Base-by-base conservation (phyloP, 495 filamentous ascomycete genomes). In the Penicilliopsis zonata region DNA sequence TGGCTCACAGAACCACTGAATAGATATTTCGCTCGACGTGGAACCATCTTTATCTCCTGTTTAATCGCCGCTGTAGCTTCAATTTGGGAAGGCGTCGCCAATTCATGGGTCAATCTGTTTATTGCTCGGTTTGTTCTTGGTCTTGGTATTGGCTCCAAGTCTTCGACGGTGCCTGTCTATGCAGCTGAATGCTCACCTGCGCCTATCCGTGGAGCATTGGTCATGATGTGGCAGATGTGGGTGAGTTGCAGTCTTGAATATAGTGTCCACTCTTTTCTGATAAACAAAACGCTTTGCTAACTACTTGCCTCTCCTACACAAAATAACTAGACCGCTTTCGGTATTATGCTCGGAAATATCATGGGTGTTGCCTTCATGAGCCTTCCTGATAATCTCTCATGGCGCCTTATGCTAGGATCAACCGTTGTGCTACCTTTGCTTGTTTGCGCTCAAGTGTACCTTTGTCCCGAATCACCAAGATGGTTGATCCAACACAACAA, bases 291-390 rank as follows among this genome's bases (percentile, higher is more conserved):
- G n/a, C n/a, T n/a, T n/a, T n/a, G n/a, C n/a, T n/a, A n/a, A n/a
- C n/a, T n/a, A n/a, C n/a, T n/a, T n/a, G n/a, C n/a, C n/a, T n/a
- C n/a, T n/a, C n/a, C n/a, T n/a, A n/a, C n/a, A n/a, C n/a, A n/a
- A n/a, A n/a, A n/a, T n/a, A n/a, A 6, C 21, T 6, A n/a, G 56
- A 84, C 79, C 4, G 82, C 80, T 2, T 85, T 85, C 42, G 82
- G 82, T 8, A 86, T 87, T 40, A 78, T 86, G 71, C 37, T 86
- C 10, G 82, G 83, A 13, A 82, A 80, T 40, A 69, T 76, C 23
- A 71, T 78, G 43, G 79, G 77, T 38, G 63, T 87, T 4, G 80
- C 76, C 21, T 81, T 88, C 49, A 53, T 56, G 46, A 36, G 43
- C 13, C 35, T 61, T 6, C 34, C 42, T 1, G 39, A 49, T 16